Evolutionary conservation across 129 eudicot genomes (phyloP).

Genomic region (Flaveria brownii): DNA sequence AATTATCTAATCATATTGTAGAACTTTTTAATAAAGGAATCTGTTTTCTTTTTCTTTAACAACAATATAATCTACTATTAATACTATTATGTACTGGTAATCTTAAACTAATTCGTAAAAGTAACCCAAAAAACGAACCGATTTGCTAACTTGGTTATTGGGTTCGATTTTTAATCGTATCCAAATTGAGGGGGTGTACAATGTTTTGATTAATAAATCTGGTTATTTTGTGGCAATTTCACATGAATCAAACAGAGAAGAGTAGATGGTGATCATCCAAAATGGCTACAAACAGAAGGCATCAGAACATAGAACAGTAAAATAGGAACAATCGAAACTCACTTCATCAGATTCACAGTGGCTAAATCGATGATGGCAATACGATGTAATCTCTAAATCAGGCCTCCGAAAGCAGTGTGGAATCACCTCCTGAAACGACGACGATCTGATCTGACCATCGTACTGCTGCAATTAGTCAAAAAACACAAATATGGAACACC

Average conservation of each 20-base stretch:
- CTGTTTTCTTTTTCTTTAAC: no score
- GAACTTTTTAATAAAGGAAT: no score
- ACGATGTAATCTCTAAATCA: slow-evolving; percentile 10
- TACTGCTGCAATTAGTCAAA: slow-evolving; percentile 20
- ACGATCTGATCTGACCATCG: slow-evolving; percentile 5
- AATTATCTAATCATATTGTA: slow-evolving; percentile 13
- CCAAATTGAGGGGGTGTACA: no score
- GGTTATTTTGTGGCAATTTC: no score
- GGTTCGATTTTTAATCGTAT: no score
- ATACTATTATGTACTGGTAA: no score
- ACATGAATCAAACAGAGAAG: neutral
- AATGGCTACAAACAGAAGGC: slow-evolving; percentile 1
- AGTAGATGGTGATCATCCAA: slow-evolving; percentile 2
- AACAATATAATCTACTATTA: no score
- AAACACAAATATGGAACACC: slow-evolving; percentile 9
- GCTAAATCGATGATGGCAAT: slow-evolving; percentile 7
- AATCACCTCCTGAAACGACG: neutral
- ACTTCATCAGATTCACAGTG: slow-evolving; percentile 34
- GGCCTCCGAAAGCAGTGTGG: neutral
- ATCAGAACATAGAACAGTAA: neutral
- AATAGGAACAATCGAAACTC: slow-evolving; percentile 28
- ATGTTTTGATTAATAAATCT: no score
- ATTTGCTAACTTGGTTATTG: no score
- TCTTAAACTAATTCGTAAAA: no score
- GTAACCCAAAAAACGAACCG: no score